A percentile compares a stretch with the other conserved stretches of the same genome.
Evolutionary conservation across 352 stramenopile species (phyloP).

Genomic region (Globisporangium cederbergense): DNA sequence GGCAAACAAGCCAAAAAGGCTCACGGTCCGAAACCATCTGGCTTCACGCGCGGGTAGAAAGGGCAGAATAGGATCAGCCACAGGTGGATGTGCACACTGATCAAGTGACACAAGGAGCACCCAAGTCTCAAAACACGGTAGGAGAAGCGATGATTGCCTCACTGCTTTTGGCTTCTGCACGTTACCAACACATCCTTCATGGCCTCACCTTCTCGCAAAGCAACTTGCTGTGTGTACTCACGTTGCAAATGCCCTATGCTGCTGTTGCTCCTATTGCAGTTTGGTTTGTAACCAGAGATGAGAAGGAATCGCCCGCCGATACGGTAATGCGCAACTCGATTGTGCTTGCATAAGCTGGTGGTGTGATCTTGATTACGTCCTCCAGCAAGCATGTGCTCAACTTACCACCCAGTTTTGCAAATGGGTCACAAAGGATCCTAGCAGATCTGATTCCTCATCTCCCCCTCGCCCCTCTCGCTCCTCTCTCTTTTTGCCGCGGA

Average conservation of each 20-base stretch:
- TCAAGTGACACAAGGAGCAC: constrained; percentile 8
- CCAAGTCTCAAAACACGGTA: too few species aligned
- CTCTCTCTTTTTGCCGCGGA: neutral
- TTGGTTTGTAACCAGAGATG: neutral
- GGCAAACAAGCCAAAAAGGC: neutral
- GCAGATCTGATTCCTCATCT: constrained; percentile 13
- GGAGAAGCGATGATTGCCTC: too few species aligned
- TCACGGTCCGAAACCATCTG: too few species aligned
- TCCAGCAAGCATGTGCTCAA: neutral
- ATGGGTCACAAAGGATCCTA: neutral
- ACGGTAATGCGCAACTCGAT: too few species aligned
- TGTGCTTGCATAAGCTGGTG: neutral
- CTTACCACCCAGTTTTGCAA: constrained; percentile 5
- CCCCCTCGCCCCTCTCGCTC: constrained; percentile 4
- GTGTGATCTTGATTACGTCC: neutral
- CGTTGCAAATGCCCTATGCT: too few species aligned
- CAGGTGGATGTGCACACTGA: constrained; percentile 12
- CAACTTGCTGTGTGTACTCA: too few species aligned
- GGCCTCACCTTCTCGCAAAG: too few species aligned
- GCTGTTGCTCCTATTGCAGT: too few species aligned
- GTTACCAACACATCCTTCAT: too few species aligned
- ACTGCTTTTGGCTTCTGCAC: too few species aligned
- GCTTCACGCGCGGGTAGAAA: neutral
- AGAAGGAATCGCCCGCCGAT: neutral
- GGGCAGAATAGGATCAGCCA: constrained; percentile 3